Conservation (phyloP, 2,329 filamentous ascomycete genomes). For the Aspergillus quadrilineatus region DNA sequence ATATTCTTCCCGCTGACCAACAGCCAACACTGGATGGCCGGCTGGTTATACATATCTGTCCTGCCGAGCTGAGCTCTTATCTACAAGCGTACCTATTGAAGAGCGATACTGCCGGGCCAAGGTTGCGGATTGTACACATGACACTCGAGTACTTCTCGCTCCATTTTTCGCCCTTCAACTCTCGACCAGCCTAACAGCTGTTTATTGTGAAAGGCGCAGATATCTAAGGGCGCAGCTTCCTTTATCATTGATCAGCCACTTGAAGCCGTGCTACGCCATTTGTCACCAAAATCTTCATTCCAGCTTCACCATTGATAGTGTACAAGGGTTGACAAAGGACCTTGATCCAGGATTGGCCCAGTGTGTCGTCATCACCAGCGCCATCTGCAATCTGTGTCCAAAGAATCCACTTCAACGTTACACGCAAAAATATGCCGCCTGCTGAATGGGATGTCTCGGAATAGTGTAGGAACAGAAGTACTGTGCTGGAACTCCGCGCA, state of each 20-base stretch:
- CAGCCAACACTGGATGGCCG: not conserved
- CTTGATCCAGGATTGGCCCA: not conserved
- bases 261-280: not conserved
- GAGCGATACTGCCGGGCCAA: not conserved
- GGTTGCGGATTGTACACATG: constrained; percentile 1
- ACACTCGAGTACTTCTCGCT: not conserved
- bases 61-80: not conserved
- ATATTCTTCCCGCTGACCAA: not conserved
- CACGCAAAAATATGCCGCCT: not conserved
- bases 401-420: not conserved
- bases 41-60: not conserved
- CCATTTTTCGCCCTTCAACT: not conserved
- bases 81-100: not conserved
- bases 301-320: not conserved
- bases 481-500: not conserved
- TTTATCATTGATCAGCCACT: not conserved
- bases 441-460: not conserved
- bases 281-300: not conserved
- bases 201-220: not conserved
- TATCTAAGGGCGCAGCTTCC: not conserved
- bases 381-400: not conserved
- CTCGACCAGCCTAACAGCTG: not conserved
- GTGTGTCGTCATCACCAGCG: not conserved
- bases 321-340: not conserved
- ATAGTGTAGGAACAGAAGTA: not conserved